Evolutionary conservation across 2,329 filamentous ascomycete species (phyloP), one percentile per base, ranked within the genome.

Genomic region (Talaromyces sp.): DNA sequence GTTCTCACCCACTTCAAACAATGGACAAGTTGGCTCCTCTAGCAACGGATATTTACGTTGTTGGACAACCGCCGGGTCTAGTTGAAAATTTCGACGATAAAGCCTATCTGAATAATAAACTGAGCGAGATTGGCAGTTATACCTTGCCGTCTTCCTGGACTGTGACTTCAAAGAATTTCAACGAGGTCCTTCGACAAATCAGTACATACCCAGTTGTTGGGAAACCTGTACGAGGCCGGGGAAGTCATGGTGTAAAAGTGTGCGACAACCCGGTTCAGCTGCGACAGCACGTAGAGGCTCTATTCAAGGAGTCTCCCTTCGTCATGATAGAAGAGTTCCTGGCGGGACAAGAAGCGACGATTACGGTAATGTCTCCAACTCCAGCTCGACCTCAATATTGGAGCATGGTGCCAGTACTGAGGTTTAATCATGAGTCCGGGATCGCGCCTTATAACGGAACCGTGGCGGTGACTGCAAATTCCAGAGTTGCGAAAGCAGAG

Each of bases 51-150:
- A 26, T 83, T 0, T 69, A 65, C 5, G 66, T 83, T 0, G 66
- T 82, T 4, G 79, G 80, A 2, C 80, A 83, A 58, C 77, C 79
- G 0, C 80, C 80, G 0, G 64, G 71, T 4, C 67, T 81, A 5
- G 79, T 82, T 0, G 78, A 84, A 56, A 69, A 71, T 4, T 82
- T 79, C 64, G 80, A 83, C 60, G 80, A 82, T 65, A 84, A 85
- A 65, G 71, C 76, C 19, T 75, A 75, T 49, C 74, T 83, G 11
- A 82, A 83, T 62, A 69, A 73, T 29, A 66, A 78, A 0, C 67
- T 84, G 1, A 73, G 77, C 0, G 58, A 64, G 2, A 52, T 69
- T 1, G 74, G 72, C 0, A 62, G 62, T 0, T 79, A 82, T 55
- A 78, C 73, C 0, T 63, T 82, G 57, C 79, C 77, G 0, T 65